phyloP scores from a whole-genome alignment of 1,284 basidiomycete species.

The Ustilago hordei region DNA sequence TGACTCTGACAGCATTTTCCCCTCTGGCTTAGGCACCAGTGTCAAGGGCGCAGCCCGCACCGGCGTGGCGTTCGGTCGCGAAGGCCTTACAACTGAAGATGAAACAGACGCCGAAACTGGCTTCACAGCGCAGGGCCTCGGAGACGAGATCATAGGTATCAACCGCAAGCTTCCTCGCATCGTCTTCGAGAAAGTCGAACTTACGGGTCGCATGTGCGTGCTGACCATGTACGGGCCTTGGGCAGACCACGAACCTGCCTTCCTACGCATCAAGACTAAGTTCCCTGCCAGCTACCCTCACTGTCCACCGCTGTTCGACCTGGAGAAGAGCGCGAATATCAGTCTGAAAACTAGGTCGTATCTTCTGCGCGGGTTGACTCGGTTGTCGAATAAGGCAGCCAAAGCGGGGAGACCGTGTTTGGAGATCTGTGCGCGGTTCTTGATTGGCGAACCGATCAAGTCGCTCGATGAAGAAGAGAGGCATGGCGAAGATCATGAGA shows the following conservation, averaged over 20 bases:
- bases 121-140: conserved; percentile 44
- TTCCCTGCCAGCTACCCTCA: conserved; percentile 62
- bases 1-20: conserved; percentile 11
- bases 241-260: conserved; percentile 58
- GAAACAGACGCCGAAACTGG: conserved; percentile 37
- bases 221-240: conserved; percentile 65
- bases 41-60: conserved; percentile 8
- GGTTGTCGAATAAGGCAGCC: conserved; percentile 42
- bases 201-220: conserved; percentile 57
- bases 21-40: conserved; percentile 16
- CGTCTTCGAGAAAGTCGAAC: conserved; percentile 61
- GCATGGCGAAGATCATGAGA: conserved; percentile 11
- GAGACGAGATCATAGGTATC: conserved; percentile 59
- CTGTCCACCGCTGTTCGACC: conserved; percentile 57
- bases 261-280: conserved; percentile 60
- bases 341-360: conserved; percentile 61
- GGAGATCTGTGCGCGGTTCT: conserved; percentile 55
- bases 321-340: conserved; percentile 64
- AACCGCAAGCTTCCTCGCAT: conserved; percentile 54
- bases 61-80: conserved; percentile 24
- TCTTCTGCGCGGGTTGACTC: conserved; percentile 47
- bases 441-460: conserved; percentile 59
- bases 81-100: conserved; percentile 31
- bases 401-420: conserved; percentile 39
- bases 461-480: conserved; percentile 35